phyloP scores from a whole-genome alignment of 179 eudicot species.

The Pouteria campechiana region DNA sequence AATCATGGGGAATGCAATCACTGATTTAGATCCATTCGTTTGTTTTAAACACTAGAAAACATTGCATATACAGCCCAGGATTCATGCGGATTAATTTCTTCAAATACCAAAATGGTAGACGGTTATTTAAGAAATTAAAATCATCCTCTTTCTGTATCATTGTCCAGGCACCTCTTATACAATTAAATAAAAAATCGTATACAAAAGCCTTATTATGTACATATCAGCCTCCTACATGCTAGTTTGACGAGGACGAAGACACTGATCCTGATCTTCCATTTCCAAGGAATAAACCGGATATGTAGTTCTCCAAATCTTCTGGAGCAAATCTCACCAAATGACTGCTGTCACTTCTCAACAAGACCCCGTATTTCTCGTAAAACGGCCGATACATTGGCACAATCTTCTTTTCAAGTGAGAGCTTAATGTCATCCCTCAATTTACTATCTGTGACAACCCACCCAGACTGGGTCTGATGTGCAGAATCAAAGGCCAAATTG shows the following conservation, averaged over 20 bases:
- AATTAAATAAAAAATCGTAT: no score
- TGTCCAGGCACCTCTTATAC: no score
- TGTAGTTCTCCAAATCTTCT: conserved; percentile 20
- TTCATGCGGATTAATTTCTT: no score
- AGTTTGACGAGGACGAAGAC: conserved; percentile 7
- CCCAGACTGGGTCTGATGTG: conserved; percentile 11
- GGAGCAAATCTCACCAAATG: conserved; percentile 20
- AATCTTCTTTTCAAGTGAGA: conserved; percentile 16
- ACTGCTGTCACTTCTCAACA: conserved; percentile 5
- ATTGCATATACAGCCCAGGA: no score
- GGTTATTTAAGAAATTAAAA: no score
- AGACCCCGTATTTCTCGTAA: conserved; percentile 4
- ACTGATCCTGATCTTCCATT: conserved; percentile 2
- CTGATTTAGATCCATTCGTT: no score
- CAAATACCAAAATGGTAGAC: no score
- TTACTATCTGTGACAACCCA: conserved; percentile 23
- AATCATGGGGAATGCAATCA: no score
- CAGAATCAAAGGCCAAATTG: conserved; percentile 17
- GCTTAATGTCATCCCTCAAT: conserved; percentile 22
- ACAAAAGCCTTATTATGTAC: no score
- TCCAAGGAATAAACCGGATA: conserved; percentile 23
- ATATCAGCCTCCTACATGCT: no score
- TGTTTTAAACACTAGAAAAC: no score
- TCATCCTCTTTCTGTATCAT: no score
- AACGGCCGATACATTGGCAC: conserved; percentile 17